These are phyloP conservation scores for Colletotrichum sp. DNA, from an alignment of 2,329 filamentous ascomycete genomes.

Conservation along the genomic window DNA sequence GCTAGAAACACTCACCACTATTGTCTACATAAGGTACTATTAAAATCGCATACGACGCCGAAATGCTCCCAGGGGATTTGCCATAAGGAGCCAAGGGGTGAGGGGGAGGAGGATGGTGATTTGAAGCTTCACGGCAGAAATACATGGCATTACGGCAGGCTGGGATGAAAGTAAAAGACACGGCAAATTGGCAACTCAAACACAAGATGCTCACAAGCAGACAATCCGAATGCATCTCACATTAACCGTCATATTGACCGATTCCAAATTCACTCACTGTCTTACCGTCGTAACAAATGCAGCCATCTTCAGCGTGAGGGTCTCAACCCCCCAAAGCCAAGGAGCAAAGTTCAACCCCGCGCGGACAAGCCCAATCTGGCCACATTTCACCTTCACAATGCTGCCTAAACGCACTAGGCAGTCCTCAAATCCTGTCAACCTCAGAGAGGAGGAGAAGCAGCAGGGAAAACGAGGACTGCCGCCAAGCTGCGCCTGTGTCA, in stretches of 20 bases:
- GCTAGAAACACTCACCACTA: not conserved
- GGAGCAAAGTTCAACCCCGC: too few species aligned
- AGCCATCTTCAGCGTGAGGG: not conserved
- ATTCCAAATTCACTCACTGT: not conserved
- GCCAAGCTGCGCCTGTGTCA: not conserved
- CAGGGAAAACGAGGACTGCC: not conserved
- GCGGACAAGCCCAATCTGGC: not conserved
- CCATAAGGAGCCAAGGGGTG: rapidly evolving
- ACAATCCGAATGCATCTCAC: not conserved
- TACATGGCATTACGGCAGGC: rapidly evolving
- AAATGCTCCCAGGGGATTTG: rapidly evolving
- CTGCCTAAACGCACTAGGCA: not conserved
- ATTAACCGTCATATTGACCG: not conserved
- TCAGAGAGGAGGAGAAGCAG: not conserved
- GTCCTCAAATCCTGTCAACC: not conserved
- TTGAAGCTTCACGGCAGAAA: not conserved
- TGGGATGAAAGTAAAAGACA: not conserved
- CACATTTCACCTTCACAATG: not conserved
- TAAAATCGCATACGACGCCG: not conserved
- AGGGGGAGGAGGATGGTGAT: not conserved
- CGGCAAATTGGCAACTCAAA: not conserved
- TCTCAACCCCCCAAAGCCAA: too few species aligned
- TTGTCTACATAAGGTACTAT: not conserved
- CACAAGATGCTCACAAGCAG: not conserved
- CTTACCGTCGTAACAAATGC: not conserved